Evolutionary conservation across 805 yeast species (phyloP).

Genomic region (Peterozyma toletana): DNA sequence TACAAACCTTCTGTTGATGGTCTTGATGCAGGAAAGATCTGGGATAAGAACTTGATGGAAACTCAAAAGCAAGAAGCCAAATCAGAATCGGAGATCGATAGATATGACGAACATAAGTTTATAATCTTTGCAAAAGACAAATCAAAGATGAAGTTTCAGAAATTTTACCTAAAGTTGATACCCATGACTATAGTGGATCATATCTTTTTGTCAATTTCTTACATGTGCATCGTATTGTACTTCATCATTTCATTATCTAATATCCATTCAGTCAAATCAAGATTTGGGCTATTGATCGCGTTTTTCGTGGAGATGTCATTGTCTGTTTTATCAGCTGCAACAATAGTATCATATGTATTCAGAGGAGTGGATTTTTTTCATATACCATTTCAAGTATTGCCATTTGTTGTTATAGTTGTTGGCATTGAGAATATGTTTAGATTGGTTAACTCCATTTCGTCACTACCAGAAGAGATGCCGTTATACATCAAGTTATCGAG

Average conservation of each 20-base stretch:
- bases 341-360: constrained; percentile 31
- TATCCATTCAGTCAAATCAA: constrained; percentile 35
- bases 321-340: constrained; percentile 32
- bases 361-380: constrained; percentile 26
- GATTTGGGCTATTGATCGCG: constrained; percentile 36
- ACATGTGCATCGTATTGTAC: constrained; percentile 14
- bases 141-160: constrained; percentile 3
- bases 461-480: constrained; percentile 34
- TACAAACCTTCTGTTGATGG: constrained; percentile 13
- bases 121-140: constrained; percentile 4
- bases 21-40: constrained; percentile 14
- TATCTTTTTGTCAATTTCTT: constrained; percentile 3
- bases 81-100: constrained; percentile 7
- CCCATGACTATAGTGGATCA: constrained; percentile 10
- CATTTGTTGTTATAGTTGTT: constrained; percentile 32
- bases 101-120: background rate
- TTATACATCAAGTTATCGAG: constrained; percentile 28
- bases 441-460: constrained; percentile 30
- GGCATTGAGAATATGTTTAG: constrained; percentile 43
- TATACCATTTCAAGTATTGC: constrained; percentile 31
- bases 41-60: constrained; percentile 23
- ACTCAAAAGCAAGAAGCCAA: constrained; percentile 10
- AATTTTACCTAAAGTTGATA: constrained; percentile 12
- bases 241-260: constrained; percentile 30
- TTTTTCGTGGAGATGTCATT: constrained; percentile 31